phyloP scores from a whole-genome alignment of 129 eudicot genomes.

The Artemisia tridentata region DNA sequence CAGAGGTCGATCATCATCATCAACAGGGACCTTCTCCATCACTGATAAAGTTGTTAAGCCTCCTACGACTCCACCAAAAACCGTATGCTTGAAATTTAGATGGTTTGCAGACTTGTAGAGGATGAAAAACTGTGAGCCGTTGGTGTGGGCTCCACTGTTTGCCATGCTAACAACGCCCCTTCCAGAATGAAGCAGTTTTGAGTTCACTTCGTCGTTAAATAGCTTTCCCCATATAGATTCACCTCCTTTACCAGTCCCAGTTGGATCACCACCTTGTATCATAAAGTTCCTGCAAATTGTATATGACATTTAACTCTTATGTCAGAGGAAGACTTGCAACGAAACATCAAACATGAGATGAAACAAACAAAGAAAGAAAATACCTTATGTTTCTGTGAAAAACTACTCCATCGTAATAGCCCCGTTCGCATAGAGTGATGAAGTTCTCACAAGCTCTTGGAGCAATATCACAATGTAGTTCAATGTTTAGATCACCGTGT shows the following conservation, averaged over 20 bases:
- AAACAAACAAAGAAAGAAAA: not conserved
- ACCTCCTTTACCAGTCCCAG: slow-evolving; percentile 95
- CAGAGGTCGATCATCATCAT: slow-evolving; percentile 89
- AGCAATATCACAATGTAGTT: slow-evolving; percentile 93
- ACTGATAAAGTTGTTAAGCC: slow-evolving; percentile 76
- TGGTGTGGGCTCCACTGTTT: slow-evolving; percentile 90
- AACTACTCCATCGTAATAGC: slow-evolving; percentile 83
- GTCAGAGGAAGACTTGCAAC: not conserved
- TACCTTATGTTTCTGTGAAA: slow-evolving; percentile 97
- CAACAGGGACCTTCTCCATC: slow-evolving; percentile 97
- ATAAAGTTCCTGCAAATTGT: slow-evolving; percentile 70
- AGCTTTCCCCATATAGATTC: slow-evolving; percentile 98
- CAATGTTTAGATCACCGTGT: slow-evolving; percentile 95
- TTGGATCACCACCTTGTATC: slow-evolving; percentile 99
- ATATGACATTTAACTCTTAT: not conserved
- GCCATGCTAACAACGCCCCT: slow-evolving; percentile 99
- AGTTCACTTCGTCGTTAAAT: slow-evolving; percentile 88
- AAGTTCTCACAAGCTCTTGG: slow-evolving; percentile 97
- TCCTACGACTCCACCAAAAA: slow-evolving; percentile 96
- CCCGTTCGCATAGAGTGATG: slow-evolving; percentile 89
- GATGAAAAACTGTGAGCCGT: slow-evolving; percentile 97
- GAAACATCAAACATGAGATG: not conserved
- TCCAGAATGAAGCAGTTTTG: slow-evolving; percentile 91
- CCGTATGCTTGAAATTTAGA: slow-evolving; percentile 91
- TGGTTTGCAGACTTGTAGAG: slow-evolving; percentile 93